Evolutionary conservation across 192 early-diverging fungal species (phyloP).

Genomic region (Backusella australiensis): DNA sequence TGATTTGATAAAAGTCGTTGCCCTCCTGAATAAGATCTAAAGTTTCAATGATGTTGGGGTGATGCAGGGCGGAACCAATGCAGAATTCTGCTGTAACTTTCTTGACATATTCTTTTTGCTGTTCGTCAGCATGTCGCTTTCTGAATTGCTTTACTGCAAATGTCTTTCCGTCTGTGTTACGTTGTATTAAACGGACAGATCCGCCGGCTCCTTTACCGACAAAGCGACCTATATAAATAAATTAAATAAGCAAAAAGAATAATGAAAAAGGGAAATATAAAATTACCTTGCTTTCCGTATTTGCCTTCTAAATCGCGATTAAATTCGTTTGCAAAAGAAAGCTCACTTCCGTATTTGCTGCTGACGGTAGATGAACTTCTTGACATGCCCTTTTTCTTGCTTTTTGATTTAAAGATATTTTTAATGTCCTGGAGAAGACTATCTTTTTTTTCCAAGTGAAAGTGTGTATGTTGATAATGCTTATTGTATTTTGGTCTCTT

Average conservation of each 20-base stretch:
- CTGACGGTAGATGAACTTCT: neutral
- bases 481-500: conserved; percentile 39
- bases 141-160: conserved; percentile 87
- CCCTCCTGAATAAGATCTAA: conserved; percentile 75
- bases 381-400: conserved; percentile 1
- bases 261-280: neutral
- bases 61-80: conserved; percentile 74
- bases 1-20: conserved; percentile 65
- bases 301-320: conserved; percentile 35
- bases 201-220: conserved; percentile 74
- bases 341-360: conserved; percentile 14
- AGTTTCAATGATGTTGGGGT: conserved; percentile 78
- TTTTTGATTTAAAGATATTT: conserved; percentile 41
- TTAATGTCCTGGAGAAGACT: conserved; percentile 50
- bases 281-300: conserved; percentile 40
- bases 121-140: conserved; percentile 59
- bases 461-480: conserved; percentile 38
- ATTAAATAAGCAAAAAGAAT: neutral
- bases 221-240: conserved; percentile 26
- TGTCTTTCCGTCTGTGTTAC: conserved; percentile 55
- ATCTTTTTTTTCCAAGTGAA: conserved; percentile 37
- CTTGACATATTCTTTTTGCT: conserved; percentile 76
- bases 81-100: conserved; percentile 87
- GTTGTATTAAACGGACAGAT: conserved; percentile 61
- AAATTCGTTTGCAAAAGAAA: conserved; percentile 36